These are phyloP conservation scores for Babesia divergens DNA, from an alignment of 169 alveolate species.

Conservation along the genomic window DNA sequence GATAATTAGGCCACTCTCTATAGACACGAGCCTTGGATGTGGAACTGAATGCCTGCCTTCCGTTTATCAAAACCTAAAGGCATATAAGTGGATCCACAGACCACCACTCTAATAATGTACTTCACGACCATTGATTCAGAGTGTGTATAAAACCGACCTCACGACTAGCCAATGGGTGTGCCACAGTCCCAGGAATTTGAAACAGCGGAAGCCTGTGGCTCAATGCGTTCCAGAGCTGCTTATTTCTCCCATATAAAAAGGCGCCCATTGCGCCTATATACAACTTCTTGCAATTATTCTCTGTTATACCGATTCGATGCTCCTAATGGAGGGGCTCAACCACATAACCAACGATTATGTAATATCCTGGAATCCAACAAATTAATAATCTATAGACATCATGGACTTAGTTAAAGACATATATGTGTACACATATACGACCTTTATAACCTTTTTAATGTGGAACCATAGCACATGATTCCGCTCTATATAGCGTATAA, in stretches of 20 bases:
- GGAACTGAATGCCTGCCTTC: constrained; percentile 26
- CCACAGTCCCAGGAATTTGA: not conserved
- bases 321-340: not conserved
- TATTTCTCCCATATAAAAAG: not conserved
- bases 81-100: too few relatives aligned
- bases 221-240: not conserved
- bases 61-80: not conserved
- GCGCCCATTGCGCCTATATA: not conserved
- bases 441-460: too few relatives aligned
- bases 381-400: too few relatives aligned
- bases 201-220: not conserved
- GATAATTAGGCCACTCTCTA: constrained; percentile 35
- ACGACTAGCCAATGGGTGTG: not conserved
- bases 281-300: not conserved
- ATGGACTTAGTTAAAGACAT: too few relatives aligned
- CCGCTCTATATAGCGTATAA: too few relatives aligned
- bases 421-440: too few relatives aligned
- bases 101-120: too few relatives aligned
- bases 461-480: too few relatives aligned
- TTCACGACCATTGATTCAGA: too few relatives aligned
- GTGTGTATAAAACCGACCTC: constrained; percentile 2
- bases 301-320: not conserved
- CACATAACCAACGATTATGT: not conserved
- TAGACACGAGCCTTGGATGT: not conserved
- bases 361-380: too few relatives aligned